Evolutionary conservation across 1,284 basidiomycete species (phyloP).

Genomic region (Boletus calvinii): DNA sequence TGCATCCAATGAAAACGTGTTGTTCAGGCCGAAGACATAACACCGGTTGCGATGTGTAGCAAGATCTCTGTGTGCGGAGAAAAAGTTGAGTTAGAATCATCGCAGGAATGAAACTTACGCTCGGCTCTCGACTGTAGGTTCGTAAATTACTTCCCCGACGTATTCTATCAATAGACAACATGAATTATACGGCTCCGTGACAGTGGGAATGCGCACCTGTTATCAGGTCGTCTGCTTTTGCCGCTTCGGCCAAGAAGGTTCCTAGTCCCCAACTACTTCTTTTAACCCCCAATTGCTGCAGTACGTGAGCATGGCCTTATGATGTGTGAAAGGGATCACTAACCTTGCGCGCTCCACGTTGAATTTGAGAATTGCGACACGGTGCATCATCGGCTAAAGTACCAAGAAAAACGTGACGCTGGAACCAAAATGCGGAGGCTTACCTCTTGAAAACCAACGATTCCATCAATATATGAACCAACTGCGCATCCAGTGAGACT

Average conservation of each 20-base stretch:
- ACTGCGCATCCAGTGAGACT: constrained; percentile 7
- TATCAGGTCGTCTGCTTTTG: constrained; percentile 34
- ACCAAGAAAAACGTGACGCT: background rate
- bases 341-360: constrained; percentile 28
- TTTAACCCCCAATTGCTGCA: constrained; percentile 37
- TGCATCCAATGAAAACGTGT: constrained; percentile 46
- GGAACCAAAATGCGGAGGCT: constrained; percentile 3
- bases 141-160: constrained; percentile 41
- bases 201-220: constrained; percentile 34
- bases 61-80: constrained; percentile 19
- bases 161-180: constrained; percentile 40
- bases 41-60: constrained; percentile 41
- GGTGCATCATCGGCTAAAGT: constrained; percentile 21
- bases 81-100: background rate
- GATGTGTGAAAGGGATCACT: background rate
- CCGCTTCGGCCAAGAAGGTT: constrained; percentile 38
- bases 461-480: background rate
- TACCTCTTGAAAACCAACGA: constrained; percentile 25
- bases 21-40: constrained; percentile 56
- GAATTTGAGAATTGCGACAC: constrained; percentile 35
- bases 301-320: background rate
- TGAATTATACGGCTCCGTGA: background rate
- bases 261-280: constrained; percentile 43
- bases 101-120: constrained; percentile 38
- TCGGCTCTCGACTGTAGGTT: constrained; percentile 34